These are phyloP conservation scores for Hansfordia pulvinata DNA, from an alignment of 2,329 filamentous ascomycete genomes.

Conservation along the genomic window DNA sequence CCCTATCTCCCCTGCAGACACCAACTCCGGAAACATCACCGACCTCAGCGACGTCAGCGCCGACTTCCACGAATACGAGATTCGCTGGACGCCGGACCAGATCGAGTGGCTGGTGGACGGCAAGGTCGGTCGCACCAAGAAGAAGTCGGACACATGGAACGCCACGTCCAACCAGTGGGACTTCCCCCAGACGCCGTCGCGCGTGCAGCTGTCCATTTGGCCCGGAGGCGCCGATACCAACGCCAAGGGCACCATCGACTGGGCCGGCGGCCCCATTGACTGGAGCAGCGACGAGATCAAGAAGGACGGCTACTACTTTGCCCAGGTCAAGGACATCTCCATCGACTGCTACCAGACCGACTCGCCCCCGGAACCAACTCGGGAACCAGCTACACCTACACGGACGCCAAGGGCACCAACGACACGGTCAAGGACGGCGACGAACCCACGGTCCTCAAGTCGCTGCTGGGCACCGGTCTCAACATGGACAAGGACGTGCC, in stretches of 20 bases:
- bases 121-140: conserved; percentile 56
- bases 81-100: conserved; percentile 79
- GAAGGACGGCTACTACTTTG: conserved; percentile 78
- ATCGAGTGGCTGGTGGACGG: conserved; percentile 86
- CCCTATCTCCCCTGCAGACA: conserved; percentile 36
- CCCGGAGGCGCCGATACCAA: conserved; percentile 74
- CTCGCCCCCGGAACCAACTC: conserved; percentile 52
- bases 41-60: conserved; percentile 53
- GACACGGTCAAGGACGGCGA: conserved; percentile 64
- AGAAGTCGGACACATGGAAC: conserved; percentile 78
- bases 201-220: conserved; percentile 92
- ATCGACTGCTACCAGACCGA: conserved; percentile 70
- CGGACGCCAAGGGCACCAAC: conserved; percentile 51
- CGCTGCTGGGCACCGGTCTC: conserved; percentile 67
- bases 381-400: conserved; percentile 65
- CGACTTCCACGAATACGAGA: conserved; percentile 80
- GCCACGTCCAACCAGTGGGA: conserved; percentile 65
- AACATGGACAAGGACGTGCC: conserved; percentile 41
- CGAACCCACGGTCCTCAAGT: conserved; percentile 63
- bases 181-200: conserved; percentile 82
- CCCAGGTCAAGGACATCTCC: conserved; percentile 61
- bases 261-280: conserved; percentile 83
- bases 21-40: conserved; percentile 60
- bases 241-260: conserved; percentile 70
- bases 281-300: conserved; percentile 76